phyloP scores from a whole-genome alignment of 441 rosid species.

The Biscutella laevigata region DNA sequence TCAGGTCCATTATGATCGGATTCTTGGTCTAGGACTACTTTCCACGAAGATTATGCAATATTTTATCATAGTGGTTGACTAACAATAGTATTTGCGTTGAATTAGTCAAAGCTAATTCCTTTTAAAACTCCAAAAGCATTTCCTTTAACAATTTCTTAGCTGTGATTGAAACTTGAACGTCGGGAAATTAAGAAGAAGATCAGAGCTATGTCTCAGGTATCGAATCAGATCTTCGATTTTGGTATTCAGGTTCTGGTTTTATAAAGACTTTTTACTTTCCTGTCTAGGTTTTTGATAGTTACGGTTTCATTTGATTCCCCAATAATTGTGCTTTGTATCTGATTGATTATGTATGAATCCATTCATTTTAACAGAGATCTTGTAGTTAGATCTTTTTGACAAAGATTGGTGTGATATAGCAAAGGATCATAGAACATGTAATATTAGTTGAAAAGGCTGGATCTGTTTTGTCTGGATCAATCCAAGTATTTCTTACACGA shows the following conservation, averaged over 20 bases:
- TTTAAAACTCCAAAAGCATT: neutral
- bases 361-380: neutral
- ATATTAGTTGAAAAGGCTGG: conserved; percentile 2
- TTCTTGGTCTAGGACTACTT: too few relatives aligned
- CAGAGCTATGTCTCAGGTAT: conserved; percentile 21
- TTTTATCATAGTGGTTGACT: neutral
- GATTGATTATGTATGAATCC: neutral
- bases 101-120: conserved; percentile 3
- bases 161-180: conserved; percentile 5
- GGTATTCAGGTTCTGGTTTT: neutral
- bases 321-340: neutral
- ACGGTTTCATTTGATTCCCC: neutral
- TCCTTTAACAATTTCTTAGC: neutral
- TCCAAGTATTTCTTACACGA: neutral
- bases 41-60: neutral
- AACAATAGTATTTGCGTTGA: neutral
- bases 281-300: neutral
- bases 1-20: too few relatives aligned
- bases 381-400: neutral
- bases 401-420: neutral
- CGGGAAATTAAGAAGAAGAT: neutral
- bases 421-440: conserved; percentile 4
- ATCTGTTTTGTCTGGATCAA: neutral
- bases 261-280: neutral
- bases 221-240: neutral